phyloP scores from a whole-genome alignment of 257 asterid genomes.

The Verbena officinalis region DNA sequence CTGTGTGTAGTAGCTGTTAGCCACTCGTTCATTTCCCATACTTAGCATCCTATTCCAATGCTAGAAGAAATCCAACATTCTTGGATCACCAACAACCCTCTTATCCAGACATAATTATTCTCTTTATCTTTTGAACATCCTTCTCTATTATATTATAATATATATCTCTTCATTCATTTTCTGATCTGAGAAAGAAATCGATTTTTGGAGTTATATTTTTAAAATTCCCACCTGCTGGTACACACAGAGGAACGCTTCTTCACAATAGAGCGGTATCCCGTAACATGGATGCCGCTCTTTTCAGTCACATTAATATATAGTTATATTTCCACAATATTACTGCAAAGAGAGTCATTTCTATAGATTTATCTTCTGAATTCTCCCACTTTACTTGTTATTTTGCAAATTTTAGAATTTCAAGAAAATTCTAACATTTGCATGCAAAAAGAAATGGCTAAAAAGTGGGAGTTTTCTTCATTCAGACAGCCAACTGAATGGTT shows the following conservation, averaged over 20 bases:
- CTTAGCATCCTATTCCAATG: conserved; percentile 19
- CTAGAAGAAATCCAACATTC: conserved; percentile 35
- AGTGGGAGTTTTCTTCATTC: conserved; percentile 25
- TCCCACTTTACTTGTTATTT: not conserved
- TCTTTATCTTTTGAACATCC: not conserved
- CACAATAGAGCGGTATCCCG: conserved; percentile 59
- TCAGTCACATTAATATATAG: not conserved
- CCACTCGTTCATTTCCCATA: conserved; percentile 25
- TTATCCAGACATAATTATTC: conserved; percentile 1
- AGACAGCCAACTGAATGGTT: conserved; percentile 48
- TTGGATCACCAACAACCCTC: conserved; percentile 49
- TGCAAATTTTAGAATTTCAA: not conserved
- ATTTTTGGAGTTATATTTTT: not conserved
- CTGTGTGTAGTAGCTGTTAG: conserved; percentile 2
- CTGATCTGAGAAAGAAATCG: not conserved
- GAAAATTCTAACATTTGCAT: conserved; percentile 3
- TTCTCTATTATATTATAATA: conserved; percentile 1
- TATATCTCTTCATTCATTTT: conserved; percentile 11
- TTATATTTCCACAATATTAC: conserved; percentile 1
- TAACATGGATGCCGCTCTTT: conserved; percentile 54
- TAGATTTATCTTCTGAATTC: not conserved
- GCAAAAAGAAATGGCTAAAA: conserved; percentile 39
- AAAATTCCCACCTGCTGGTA: conserved; percentile 1
- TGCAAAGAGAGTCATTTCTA: conserved; percentile 2
- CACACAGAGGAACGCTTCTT: not conserved